phyloP scores from a whole-genome alignment of 1,284 basidiomycete genomes.

The Anthracocystis setariae region DNA sequence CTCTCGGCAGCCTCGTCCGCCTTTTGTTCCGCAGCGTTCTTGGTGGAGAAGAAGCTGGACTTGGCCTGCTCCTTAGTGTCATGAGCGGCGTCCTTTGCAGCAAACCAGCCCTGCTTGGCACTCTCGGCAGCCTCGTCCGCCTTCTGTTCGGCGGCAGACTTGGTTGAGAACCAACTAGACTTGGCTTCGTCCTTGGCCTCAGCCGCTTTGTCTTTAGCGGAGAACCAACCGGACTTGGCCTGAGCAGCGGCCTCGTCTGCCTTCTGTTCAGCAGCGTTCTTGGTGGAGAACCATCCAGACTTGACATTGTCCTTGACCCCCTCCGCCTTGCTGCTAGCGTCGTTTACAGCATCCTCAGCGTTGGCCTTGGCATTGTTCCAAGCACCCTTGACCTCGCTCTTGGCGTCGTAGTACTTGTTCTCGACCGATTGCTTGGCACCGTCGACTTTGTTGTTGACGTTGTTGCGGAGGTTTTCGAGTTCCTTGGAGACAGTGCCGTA shows the following conservation, averaged over 20 bases:
- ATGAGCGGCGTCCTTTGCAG: slow-evolving; percentile 37
- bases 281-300: slow-evolving; percentile 40
- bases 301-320: slow-evolving; percentile 32
- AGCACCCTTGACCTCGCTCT: slow-evolving; percentile 35
- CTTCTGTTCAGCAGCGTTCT: slow-evolving; percentile 34
- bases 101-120: slow-evolving; percentile 36
- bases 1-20: slow-evolving; percentile 22
- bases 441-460: slow-evolving; percentile 32
- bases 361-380: slow-evolving; percentile 29
- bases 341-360: slow-evolving; percentile 25
- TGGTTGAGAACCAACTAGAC: slow-evolving; percentile 17
- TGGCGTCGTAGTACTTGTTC: slow-evolving; percentile 22
- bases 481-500: slow-evolving; percentile 47
- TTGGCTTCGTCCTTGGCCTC: slow-evolving; percentile 20
- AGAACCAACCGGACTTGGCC: slow-evolving; percentile 32
- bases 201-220: slow-evolving; percentile 30
- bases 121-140: slow-evolving; percentile 24
- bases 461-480: slow-evolving; percentile 28
- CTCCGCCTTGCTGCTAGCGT: slow-evolving; percentile 24
- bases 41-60: slow-evolving; percentile 16
- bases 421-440: slow-evolving; percentile 33
- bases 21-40: slow-evolving; percentile 27
- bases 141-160: slow-evolving; percentile 27
- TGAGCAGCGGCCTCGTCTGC: slow-evolving; percentile 19
- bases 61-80: slow-evolving; percentile 25